Base-by-base conservation (phyloP, 2,329 filamentous ascomycete genomes). In the Torrubiella hemipterigena region DNA sequence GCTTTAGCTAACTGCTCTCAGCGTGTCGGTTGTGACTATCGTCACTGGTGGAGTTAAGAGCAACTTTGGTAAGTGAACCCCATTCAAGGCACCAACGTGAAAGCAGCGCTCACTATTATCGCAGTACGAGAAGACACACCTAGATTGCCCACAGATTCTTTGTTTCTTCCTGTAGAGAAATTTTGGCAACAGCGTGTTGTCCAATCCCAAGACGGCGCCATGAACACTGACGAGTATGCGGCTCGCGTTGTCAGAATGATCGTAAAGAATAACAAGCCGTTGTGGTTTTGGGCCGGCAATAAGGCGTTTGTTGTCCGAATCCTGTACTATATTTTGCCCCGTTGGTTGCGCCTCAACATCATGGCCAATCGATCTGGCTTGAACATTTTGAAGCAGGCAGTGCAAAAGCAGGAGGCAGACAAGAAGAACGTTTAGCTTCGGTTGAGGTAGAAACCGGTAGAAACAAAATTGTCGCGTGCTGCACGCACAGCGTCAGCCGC, bases 251-350 rank as follows among this genome's bases (percentile, higher is more conserved):
- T 41, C 10, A 20, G 24, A 17, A 36, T 38, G 26, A 35, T 43
- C 7, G 19, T 35, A n/a, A 32, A 16, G 9, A 39, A 33, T 19
- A 38, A 35, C 10, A 33, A 27, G n/a, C 39, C 39, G 5, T 15
- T 34, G 15, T 32, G 37, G 37, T 39, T 41, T 24, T 42, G 40
- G 40, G 30, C 31, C 14, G 41, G 39, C 15, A 32, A 28, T n/a
- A 36, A 30, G 14, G 12, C 27, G 4, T 24, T 28, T 4, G 4
- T 34, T 16, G 32, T 48, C 5, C 36, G 50, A 7, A 50, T 52
- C n/a, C 29, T 43, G 1, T 40, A 40, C 17, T 35, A 31, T 9
- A 23, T 46, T 13, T 28, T 40, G 3, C 36, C 41, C 2, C 19
- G 29, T 2, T 29, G 35, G 8, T 11, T 29, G 24, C 31, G 35